phyloP scores from a whole-genome alignment of 2,329 filamentous ascomycete genomes.

The Fusarium verrucosum region DNA sequence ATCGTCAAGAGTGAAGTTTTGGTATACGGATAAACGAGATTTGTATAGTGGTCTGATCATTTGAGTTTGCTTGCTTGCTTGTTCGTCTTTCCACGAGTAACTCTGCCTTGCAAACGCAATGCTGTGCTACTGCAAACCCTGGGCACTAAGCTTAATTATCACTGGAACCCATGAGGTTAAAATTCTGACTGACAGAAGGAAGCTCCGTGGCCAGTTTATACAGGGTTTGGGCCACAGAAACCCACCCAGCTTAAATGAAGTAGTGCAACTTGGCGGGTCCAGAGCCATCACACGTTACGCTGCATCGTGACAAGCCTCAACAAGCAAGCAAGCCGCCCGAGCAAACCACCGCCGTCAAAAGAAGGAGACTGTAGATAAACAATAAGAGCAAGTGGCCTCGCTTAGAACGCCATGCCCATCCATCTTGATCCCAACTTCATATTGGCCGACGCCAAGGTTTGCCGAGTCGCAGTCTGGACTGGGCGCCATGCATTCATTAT shows the following conservation, averaged over 20 bases:
- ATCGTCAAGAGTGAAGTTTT: background rate
- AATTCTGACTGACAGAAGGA: background rate
- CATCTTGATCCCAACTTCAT: constrained; percentile 37
- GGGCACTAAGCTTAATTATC: constrained; percentile 18
- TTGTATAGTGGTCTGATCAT: background rate
- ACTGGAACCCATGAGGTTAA: background rate
- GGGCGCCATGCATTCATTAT: constrained; percentile 17
- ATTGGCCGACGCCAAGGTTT: constrained; percentile 33
- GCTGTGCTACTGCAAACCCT: constrained; percentile 9
- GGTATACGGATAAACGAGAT: background rate
- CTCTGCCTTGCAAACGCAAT: background rate
- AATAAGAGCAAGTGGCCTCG: constrained; percentile 33
- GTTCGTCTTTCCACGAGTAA: background rate
- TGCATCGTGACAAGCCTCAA: constrained; percentile 25
- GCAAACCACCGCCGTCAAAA: constrained; percentile 5
- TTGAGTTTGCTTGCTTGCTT: background rate
- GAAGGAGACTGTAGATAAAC: background rate
- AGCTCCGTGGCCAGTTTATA: background rate
- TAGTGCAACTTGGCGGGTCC: constrained; percentile 16
- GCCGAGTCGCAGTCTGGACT: constrained; percentile 38
- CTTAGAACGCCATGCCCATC: constrained; percentile 33
- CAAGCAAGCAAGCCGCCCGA: constrained; percentile 1
- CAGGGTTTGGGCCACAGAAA: background rate
- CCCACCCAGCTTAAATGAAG: background rate
- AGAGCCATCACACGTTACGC: constrained; percentile 24